Percentiles rank a stretch among this genome's conserved stretches.
Conservation (phyloP, 352 stramenopile genomes). For the Globisporangium echinulatum region DNA sequence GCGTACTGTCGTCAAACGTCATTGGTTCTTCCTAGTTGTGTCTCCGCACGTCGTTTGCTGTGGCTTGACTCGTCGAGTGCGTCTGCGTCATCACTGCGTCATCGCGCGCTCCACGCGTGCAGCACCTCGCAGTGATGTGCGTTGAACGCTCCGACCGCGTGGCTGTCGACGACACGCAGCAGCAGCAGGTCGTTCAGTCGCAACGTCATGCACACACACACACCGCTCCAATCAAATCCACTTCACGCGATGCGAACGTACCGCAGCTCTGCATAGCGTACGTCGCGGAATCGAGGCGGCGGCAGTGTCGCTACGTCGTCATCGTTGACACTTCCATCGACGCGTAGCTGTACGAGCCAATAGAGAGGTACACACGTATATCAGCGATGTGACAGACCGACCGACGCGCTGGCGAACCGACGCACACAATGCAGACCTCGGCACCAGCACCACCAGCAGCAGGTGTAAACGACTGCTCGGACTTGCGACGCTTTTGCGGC, state of each 20-base stretch:
- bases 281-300: slow-evolving; percentile 1
- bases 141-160: slow-evolving; percentile 47
- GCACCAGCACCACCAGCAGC: not conserved
- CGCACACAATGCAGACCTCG: no score
- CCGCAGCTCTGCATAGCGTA: slow-evolving; percentile 7
- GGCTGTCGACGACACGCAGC: slow-evolving; percentile 8
- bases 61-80: not conserved
- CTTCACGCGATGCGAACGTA: not conserved
- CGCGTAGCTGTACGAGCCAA: not conserved
- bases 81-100: not conserved
- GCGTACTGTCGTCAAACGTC: not conserved
- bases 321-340: not conserved
- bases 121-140: slow-evolving; percentile 36
- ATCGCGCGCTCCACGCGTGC: slow-evolving; percentile 24
- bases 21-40: not conserved
- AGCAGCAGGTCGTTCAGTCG: not conserved
- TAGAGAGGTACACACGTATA: not conserved
- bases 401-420: no score
- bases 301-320: not conserved
- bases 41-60: not conserved
- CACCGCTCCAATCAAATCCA: no score
- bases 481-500: slow-evolving; percentile 3
- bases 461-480: not conserved
- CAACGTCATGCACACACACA: not conserved
- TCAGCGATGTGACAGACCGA: no score